Evolutionary conservation across 2,329 filamentous ascomycete species (phyloP).

Genomic region (Ustilaginoidea virens): DNA sequence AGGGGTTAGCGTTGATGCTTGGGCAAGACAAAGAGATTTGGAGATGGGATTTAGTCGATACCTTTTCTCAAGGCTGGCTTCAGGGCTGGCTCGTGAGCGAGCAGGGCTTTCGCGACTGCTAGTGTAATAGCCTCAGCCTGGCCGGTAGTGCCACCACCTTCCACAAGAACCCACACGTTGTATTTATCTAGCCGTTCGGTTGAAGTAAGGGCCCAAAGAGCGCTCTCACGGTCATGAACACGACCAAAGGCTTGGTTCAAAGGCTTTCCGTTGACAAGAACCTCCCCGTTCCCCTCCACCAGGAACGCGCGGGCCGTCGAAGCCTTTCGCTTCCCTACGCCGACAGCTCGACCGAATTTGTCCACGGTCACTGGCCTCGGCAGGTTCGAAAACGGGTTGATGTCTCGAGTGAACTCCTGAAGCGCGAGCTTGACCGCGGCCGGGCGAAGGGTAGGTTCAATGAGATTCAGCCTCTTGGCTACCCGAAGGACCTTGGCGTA

Average conservation of each 20-base stretch:
- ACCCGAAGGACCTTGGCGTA: slow-evolving; percentile 65
- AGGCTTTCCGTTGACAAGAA: slow-evolving; percentile 80
- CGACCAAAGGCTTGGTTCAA: slow-evolving; percentile 70
- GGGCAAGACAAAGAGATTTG: background rate
- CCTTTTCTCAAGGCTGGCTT: slow-evolving; percentile 80
- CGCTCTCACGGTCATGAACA: slow-evolving; percentile 87
- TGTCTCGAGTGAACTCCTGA: slow-evolving; percentile 54
- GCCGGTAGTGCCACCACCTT: slow-evolving; percentile 81
- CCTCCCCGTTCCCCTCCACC: slow-evolving; percentile 84
- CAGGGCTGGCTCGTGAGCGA: slow-evolving; percentile 82
- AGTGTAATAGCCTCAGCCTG: slow-evolving; percentile 91
- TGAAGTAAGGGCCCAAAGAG: slow-evolving; percentile 74
- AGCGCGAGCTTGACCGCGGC: slow-evolving; percentile 50
- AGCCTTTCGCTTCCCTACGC: slow-evolving; percentile 74
- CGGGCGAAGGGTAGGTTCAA: slow-evolving; percentile 65
- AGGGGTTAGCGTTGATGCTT: background rate
- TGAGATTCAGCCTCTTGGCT: slow-evolving; percentile 68
- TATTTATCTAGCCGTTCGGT: slow-evolving; percentile 86
- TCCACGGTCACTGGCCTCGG: slow-evolving; percentile 54
- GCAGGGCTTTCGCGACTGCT: slow-evolving; percentile 72
- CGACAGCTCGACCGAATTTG: slow-evolving; percentile 60
- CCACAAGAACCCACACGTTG: slow-evolving; percentile 78
- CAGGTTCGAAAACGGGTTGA: slow-evolving; percentile 53
- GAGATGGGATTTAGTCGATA: slow-evolving; percentile 29
- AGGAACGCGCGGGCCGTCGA: slow-evolving; percentile 74